Percentiles rank a stretch among this genome's conserved stretches.
phyloP scores from a whole-genome alignment of 257 asterid species.

The Primulina eburnea region DNA sequence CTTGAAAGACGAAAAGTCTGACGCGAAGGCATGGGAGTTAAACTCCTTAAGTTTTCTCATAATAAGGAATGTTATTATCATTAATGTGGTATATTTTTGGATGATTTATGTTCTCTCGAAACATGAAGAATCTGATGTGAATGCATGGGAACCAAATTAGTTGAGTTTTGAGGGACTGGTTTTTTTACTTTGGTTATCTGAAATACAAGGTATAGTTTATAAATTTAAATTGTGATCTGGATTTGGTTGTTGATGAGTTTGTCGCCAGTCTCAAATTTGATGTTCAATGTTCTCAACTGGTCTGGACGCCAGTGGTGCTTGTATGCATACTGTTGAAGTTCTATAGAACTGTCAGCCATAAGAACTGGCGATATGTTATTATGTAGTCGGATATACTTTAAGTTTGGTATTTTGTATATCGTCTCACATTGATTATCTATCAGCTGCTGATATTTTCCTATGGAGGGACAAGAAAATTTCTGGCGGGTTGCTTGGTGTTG shows the following conservation, averaged over 20 bases:
- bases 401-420: not conserved
- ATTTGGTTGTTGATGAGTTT: not conserved
- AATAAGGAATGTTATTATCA: no score
- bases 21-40: no score
- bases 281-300: not conserved
- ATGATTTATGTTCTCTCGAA: not conserved
- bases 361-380: not conserved
- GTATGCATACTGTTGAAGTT: not conserved
- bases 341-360: not conserved
- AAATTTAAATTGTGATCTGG: not conserved
- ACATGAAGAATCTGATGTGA: not conserved
- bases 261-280: not conserved
- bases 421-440: slow-evolving; percentile 3
- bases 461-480: slow-evolving; percentile 90
- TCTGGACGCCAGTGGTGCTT: not conserved
- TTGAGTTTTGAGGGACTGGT: not conserved
- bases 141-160: no score
- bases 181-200: not conserved
- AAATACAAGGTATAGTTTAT: no score
- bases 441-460: slow-evolving; percentile 93
- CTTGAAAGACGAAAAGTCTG: no score
- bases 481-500: slow-evolving; percentile 74
- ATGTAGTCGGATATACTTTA: not conserved
- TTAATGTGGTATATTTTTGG: no score
- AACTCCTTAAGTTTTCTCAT: no score